Conservation (phyloP, 805 yeast genomes). For the Kodamaea laetipori region DNA sequence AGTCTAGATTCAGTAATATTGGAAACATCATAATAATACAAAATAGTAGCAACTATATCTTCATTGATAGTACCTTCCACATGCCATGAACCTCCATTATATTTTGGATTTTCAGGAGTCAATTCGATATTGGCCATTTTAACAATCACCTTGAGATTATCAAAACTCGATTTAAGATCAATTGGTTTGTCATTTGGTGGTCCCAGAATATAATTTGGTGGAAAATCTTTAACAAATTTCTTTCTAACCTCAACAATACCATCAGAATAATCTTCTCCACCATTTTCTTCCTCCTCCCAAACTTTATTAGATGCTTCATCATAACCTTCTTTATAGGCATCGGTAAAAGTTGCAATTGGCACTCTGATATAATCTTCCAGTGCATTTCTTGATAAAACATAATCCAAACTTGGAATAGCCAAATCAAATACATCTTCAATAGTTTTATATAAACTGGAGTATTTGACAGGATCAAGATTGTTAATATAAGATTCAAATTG, state of each 20-base stretch:
- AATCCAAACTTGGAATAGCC: conserved; percentile 35
- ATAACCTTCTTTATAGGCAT: conserved; percentile 1
- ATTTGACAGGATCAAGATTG: conserved; percentile 38
- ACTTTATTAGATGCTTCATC: neutral
- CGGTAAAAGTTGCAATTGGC: neutral
- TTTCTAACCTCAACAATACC: neutral
- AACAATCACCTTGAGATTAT: conserved; percentile 37
- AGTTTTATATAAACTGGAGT: conserved; percentile 26
- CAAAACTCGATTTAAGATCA: conserved; percentile 18
- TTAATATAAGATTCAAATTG: conserved; percentile 39
- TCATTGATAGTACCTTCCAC: conserved; percentile 45
- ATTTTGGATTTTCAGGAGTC: conserved; percentile 42
- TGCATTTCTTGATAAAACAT: conserved; percentile 25
- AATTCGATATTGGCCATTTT: conserved; percentile 44
- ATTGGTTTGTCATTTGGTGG: conserved; percentile 15
- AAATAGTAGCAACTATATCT: conserved; percentile 42
- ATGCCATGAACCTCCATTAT: conserved; percentile 47
- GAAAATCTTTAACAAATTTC: neutral
- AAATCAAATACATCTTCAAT: conserved; percentile 34
- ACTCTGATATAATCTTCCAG: conserved; percentile 16
- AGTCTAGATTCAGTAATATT: conserved; percentile 38
- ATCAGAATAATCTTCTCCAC: neutral
- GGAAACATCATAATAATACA: conserved; percentile 44
- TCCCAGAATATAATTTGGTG: neutral
- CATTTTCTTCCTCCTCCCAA: neutral